Percentiles rank a stretch among this genome's conserved stretches.
phyloP scores from a whole-genome alignment of 805 yeast genomes.

The Ogataea paradorogensis region DNA sequence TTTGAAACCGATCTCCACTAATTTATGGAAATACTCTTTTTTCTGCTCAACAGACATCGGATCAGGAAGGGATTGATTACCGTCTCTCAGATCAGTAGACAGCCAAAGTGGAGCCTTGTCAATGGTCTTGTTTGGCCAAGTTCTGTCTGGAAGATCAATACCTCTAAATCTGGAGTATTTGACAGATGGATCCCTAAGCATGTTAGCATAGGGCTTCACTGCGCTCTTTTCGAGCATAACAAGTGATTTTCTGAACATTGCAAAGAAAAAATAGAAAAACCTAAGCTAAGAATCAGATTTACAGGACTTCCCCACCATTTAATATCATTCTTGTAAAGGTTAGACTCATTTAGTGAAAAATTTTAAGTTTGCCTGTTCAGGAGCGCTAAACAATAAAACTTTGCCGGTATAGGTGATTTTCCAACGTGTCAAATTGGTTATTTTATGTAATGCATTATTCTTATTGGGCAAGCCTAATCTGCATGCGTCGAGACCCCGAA shows the following conservation, averaged over 20 bases:
- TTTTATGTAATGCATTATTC: background rate
- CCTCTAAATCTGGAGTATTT: conserved; percentile 60
- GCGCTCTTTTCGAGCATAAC: conserved; percentile 29
- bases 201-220: conserved; percentile 35
- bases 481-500: background rate
- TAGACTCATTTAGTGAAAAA: conserved; percentile 11
- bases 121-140: conserved; percentile 68
- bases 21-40: conserved; percentile 70
- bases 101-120: conserved; percentile 78
- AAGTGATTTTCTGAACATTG: conserved; percentile 31
- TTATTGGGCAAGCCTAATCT: conserved; percentile 1
- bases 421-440: conserved; percentile 1
- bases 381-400: conserved; percentile 3
- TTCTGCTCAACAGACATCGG: conserved; percentile 77
- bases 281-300: background rate
- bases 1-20: conserved; percentile 70
- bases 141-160: conserved; percentile 56
- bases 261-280: background rate
- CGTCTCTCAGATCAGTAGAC: conserved; percentile 77
- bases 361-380: conserved; percentile 5
- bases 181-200: conserved; percentile 67
- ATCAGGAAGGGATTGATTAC: conserved; percentile 78
- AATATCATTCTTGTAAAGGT: background rate
- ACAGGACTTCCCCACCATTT: conserved; percentile 8
- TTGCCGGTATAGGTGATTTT: conserved; percentile 9